Percentiles rank a stretch among this genome's conserved stretches.
Evolutionary conservation across 2,329 filamentous ascomycete genomes (phyloP).

Genomic region (Neopestalotiopsis sp.): DNA sequence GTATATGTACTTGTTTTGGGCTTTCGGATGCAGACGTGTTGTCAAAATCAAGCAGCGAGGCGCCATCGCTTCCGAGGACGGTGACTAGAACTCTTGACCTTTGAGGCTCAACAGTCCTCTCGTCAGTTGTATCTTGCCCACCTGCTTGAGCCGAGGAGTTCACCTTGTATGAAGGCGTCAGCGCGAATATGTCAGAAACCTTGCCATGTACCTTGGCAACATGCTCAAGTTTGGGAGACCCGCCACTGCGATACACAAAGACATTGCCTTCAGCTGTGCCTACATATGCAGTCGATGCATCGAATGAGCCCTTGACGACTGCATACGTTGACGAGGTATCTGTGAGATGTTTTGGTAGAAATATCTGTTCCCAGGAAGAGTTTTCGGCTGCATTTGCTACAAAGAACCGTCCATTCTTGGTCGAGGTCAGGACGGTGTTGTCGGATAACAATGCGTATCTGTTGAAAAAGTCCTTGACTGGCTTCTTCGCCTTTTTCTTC

Average conservation of each 20-base stretch:
- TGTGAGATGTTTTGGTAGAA: conserved; percentile 38
- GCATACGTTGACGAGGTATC: conserved; percentile 53
- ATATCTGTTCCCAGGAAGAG: conserved; percentile 50
- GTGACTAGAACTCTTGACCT: conserved; percentile 37
- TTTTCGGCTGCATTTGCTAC: conserved; percentile 43
- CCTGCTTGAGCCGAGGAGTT: not conserved
- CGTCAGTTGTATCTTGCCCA: not conserved
- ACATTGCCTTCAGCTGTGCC: conserved; percentile 56
- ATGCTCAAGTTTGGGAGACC: conserved; percentile 34
- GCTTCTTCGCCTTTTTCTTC: conserved; percentile 36
- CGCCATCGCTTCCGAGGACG: conserved; percentile 50
- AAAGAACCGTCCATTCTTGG: conserved; percentile 66
- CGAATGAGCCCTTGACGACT: conserved; percentile 47
- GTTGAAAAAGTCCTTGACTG: conserved; percentile 54
- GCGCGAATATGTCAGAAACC: conserved; percentile 54
- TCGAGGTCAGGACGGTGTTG: conserved; percentile 59
- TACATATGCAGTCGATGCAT: conserved; percentile 47
- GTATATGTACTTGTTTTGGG: conserved; percentile 37
- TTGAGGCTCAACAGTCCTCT: not conserved
- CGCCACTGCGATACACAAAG: conserved; percentile 46
- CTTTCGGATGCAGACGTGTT: conserved; percentile 31
- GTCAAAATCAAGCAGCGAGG: conserved; percentile 48
- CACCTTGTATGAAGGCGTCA: not conserved
- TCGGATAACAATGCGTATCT: conserved; percentile 68
- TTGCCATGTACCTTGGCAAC: conserved; percentile 51